Base-by-base conservation (phyloP, 2,329 filamentous ascomycete genomes). In the Chaetomium sp. region DNA sequence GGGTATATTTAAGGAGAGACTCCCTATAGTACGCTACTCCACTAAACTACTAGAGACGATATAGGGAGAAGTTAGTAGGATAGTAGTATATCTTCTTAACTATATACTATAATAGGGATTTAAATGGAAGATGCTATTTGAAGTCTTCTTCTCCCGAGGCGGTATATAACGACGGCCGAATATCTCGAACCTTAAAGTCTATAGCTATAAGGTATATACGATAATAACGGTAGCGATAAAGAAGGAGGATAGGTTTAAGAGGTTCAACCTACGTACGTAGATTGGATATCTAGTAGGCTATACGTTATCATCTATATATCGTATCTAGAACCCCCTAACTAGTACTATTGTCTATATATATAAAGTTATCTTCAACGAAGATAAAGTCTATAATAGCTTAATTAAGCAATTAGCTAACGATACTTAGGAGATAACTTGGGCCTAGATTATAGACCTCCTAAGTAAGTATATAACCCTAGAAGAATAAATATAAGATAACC, bases 291-390 rank as follows among this genome's bases (percentile, higher is more conserved):
- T 66, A 12, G 57, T 64, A 21, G 57, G 65, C 19, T 62, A 66
- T 27, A 62, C 5, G 23, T 66, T 53, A 8, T 47, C 65, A 29
- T 64, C 61, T n/a, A 64, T 57, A 33, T 66, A 62, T 38, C 38
- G 54, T 4, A 58, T 66, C 57, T 66, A 53, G 65, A 64, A 64
- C 27, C 65, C 54, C 45, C 12, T 59, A 5, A 27, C 29, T 19
- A 64, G 64, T 35, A 54, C 58, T 8, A 35, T 64, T 21, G 21
- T 65, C 27, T 23, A 3, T 21, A 65, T 42, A 2, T n/a, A 58
- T 8, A 47, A 65, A 27, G 57, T 63, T 2, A 57, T 66, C 16
- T 66, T 66, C 60, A 61, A 66, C 50, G 57, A 66, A 55, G 19
- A 59, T 16, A 3, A 57, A n/a, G n/a, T n/a, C n/a, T n/a, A n/a